Percentiles rank a stretch among this genome's conserved stretches.
Conservation (phyloP, 169 alveolate species). For the Babesia caballi region DNA sequence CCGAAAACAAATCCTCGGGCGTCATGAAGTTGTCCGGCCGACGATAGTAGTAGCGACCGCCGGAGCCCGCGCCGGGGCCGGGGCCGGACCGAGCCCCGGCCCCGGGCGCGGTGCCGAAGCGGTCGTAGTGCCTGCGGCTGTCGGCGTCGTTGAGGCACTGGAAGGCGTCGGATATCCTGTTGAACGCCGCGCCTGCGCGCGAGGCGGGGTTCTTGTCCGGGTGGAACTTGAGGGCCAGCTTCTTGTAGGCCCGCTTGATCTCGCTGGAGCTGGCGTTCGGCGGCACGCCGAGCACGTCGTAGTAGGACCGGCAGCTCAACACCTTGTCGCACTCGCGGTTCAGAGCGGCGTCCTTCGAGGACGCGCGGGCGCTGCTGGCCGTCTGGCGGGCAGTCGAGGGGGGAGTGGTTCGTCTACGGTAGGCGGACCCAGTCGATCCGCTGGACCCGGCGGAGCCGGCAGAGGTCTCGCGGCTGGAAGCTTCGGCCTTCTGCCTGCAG, state of each 20-base stretch:
- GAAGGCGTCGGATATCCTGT: slow-evolving; percentile 89
- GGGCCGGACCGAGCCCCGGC: slow-evolving; percentile 5
- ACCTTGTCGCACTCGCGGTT: slow-evolving; percentile 73
- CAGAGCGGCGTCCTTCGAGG: slow-evolving; percentile 41
- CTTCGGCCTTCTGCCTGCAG: slow-evolving; percentile 1
- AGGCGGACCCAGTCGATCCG: no score
- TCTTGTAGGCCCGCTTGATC: slow-evolving; percentile 91
- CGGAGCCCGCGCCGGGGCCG: neutral
- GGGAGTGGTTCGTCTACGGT: slow-evolving; percentile 16
- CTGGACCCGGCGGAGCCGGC: neutral
- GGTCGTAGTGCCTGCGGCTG: slow-evolving; percentile 84
- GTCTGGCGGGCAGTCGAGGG: slow-evolving; percentile 23
- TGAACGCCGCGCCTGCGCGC: slow-evolving; percentile 93
- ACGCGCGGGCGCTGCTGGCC: slow-evolving; percentile 66
- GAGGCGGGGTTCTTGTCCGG: slow-evolving; percentile 96
- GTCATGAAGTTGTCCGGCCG: slow-evolving; percentile 25
- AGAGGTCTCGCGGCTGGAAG: neutral
- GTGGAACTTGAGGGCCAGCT: slow-evolving; percentile 92
- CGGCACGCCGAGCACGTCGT: slow-evolving; percentile 87
- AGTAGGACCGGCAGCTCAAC: slow-evolving; percentile 83
- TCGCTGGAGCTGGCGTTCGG: slow-evolving; percentile 85
- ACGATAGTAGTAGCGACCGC: neutral
- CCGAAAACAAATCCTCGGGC: slow-evolving; percentile 50
- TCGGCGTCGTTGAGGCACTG: slow-evolving; percentile 88
- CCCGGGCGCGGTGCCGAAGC: slow-evolving; percentile 20